phyloP scores from a whole-genome alignment of 768 basidiomycete species.

The Boletus eberwhitei region DNA sequence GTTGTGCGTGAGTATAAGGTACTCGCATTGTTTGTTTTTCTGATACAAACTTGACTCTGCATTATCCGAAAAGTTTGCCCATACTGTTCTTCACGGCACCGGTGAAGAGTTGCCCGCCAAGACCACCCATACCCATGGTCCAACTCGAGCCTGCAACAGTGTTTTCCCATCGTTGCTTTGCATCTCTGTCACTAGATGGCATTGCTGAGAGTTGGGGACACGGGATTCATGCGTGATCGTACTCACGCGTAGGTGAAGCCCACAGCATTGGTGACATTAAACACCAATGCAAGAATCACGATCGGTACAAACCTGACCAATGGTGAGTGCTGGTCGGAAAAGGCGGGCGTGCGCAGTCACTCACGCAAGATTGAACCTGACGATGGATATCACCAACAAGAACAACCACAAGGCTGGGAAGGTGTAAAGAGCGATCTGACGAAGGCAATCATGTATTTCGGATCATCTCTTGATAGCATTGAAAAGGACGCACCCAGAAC shows the following conservation, averaged over 20 bases:
- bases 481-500: constrained; percentile 72
- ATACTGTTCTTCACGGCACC: constrained; percentile 82
- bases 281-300: constrained; percentile 88
- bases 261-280: constrained; percentile 93
- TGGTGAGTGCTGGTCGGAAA: constrained; percentile 8
- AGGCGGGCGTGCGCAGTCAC: constrained; percentile 29
- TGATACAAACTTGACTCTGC: neutral
- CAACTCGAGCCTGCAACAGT: constrained; percentile 66
- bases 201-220: constrained; percentile 9
- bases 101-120: constrained; percentile 81
- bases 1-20: neutral
- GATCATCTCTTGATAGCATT: constrained; percentile 4
- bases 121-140: constrained; percentile 70
- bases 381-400: constrained; percentile 81
- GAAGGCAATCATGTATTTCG: constrained; percentile 13
- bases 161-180: constrained; percentile 89
- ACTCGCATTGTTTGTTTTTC: constrained; percentile 13
- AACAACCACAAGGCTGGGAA: constrained; percentile 89
- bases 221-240: constrained; percentile 2
- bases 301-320: constrained; percentile 84
- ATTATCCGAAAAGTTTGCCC: constrained; percentile 66
- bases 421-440: constrained; percentile 79
- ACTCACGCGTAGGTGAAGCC: constrained; percentile 94
- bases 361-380: constrained; percentile 86
- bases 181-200: constrained; percentile 73